phyloP scores from a whole-genome alignment of 176 grass and related monocot species.

The Avena insularis region DNA sequence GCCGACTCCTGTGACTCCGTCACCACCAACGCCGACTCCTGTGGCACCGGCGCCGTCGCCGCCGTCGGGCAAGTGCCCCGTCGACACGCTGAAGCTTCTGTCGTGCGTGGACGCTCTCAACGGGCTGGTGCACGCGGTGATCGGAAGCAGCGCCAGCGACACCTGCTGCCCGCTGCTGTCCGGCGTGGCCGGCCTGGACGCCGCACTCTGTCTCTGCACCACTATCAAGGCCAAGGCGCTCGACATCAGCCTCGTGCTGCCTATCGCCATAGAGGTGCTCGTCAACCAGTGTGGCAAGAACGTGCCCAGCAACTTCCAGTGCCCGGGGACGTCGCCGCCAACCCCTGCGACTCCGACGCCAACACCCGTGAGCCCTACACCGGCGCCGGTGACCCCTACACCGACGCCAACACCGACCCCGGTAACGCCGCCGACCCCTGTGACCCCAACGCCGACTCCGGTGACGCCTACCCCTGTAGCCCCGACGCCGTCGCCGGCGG shows the following conservation, averaged over 20 bases:
- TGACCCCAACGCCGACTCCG: not conserved
- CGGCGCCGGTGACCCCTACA: not conserved
- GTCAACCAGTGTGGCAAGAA: constrained; percentile 76
- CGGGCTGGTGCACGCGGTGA: constrained; percentile 56
- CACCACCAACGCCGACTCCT: not conserved
- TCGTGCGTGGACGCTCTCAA: constrained; percentile 74
- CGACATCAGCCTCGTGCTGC: constrained; percentile 58
- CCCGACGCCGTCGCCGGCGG: not conserved
- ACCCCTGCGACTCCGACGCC: too few species aligned
- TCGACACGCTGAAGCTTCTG: constrained; percentile 71
- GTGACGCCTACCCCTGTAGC: not conserved
- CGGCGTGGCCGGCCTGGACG: constrained; percentile 68
- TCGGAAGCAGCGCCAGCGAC: constrained; percentile 36
- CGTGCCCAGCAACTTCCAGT: constrained; percentile 62
- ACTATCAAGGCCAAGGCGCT: constrained; percentile 67
- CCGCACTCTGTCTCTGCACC: constrained; percentile 88
- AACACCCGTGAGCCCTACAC: not conserved
- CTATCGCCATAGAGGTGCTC: constrained; percentile 72
- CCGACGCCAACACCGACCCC: not conserved
- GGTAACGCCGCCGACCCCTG: not conserved
- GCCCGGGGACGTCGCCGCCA: constrained; percentile 31
- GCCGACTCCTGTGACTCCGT: not conserved
- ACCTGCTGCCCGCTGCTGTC: constrained; percentile 72
- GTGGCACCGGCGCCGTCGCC: not conserved
- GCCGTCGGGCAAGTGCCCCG: constrained; percentile 58